Percentiles rank a stretch among this genome's conserved stretches.
These are phyloP conservation scores for Aspergillus fischeri DNA, from an alignment of 2,329 filamentous ascomycete species.

Conservation along the genomic window DNA sequence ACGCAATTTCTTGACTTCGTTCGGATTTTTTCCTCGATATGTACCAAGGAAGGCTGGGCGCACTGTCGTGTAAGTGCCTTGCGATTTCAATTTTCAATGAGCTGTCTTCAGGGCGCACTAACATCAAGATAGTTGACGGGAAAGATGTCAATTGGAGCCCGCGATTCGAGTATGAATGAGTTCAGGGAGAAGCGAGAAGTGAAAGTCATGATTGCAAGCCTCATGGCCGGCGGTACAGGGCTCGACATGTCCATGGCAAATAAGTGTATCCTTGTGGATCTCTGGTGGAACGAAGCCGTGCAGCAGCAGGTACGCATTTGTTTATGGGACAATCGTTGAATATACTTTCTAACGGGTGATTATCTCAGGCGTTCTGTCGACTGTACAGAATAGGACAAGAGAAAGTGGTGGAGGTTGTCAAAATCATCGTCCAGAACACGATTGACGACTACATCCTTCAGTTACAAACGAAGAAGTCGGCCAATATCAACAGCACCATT, in stretches of 20 bases:
- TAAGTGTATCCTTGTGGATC: constrained; percentile 52
- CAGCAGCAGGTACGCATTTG: constrained; percentile 55
- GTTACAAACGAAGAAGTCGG: constrained; percentile 41
- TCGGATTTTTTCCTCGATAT: constrained; percentile 49
- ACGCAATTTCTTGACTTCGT: constrained; percentile 56
- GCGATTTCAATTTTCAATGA: neutral
- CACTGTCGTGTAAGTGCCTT: constrained; percentile 17
- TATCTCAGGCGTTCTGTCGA: constrained; percentile 49
- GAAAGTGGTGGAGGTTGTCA: neutral
- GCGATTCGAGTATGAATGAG: constrained; percentile 43
- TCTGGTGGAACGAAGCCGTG: constrained; percentile 58
- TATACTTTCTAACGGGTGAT: neutral
- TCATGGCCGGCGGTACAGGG: constrained; percentile 55
- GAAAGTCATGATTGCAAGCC: constrained; percentile 52
- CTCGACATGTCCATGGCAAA: constrained; percentile 61
- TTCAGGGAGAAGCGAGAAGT: constrained; percentile 42
- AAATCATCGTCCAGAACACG: neutral
- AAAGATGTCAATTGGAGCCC: constrained; percentile 40
- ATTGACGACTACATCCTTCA: neutral
- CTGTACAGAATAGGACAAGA: constrained; percentile 59
- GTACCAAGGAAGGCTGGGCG: constrained; percentile 47
- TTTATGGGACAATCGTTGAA: neutral
- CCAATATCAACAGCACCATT: constrained; percentile 21
- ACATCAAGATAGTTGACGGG: constrained; percentile 43
- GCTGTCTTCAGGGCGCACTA: neutral